Conservation (phyloP, 495 filamentous ascomycete species). For the Astrocystis sublimbata region DNA sequence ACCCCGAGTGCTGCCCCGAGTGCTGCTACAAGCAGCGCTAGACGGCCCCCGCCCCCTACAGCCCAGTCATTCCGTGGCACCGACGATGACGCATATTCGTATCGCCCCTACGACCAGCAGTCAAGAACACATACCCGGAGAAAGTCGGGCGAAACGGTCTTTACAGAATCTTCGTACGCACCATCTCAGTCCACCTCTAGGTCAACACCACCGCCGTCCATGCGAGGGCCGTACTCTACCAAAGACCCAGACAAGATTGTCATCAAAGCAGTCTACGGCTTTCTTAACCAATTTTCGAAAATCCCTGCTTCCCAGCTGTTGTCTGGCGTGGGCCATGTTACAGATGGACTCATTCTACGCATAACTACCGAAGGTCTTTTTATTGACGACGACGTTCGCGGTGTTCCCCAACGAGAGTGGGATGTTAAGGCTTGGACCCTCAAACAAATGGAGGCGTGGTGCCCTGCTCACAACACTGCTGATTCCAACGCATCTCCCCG, state of each 20-base stretch:
- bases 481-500: constrained; percentile 37
- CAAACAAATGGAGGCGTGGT: constrained; percentile 89
- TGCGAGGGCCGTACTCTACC: constrained; percentile 72
- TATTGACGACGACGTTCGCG: constrained; percentile 90
- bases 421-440: constrained; percentile 97
- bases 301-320: constrained; percentile 80
- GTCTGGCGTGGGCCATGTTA: constrained; percentile 69
- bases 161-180: constrained; percentile 83
- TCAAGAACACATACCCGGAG: constrained; percentile 57
- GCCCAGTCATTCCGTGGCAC: constrained; percentile 63
- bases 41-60: constrained; percentile 59
- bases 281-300: constrained; percentile 79
- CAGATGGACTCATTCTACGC: constrained; percentile 77
- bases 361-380: constrained; percentile 91
- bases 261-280: constrained; percentile 86
- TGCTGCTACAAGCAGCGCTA: constrained; percentile 40
- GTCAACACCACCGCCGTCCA: constrained; percentile 79
- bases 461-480: constrained; percentile 53
- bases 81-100: constrained; percentile 71
- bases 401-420: constrained; percentile 90
- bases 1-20: constrained; percentile 31
- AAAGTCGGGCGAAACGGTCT: constrained; percentile 63
- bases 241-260: constrained; percentile 94
- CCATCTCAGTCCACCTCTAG: constrained; percentile 79
- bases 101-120: constrained; percentile 77